Percentiles rank a stretch among this genome's conserved stretches.
phyloP scores from a whole-genome alignment of 495 filamentous ascomycete species.

The Aspergillus avenaceus region DNA sequence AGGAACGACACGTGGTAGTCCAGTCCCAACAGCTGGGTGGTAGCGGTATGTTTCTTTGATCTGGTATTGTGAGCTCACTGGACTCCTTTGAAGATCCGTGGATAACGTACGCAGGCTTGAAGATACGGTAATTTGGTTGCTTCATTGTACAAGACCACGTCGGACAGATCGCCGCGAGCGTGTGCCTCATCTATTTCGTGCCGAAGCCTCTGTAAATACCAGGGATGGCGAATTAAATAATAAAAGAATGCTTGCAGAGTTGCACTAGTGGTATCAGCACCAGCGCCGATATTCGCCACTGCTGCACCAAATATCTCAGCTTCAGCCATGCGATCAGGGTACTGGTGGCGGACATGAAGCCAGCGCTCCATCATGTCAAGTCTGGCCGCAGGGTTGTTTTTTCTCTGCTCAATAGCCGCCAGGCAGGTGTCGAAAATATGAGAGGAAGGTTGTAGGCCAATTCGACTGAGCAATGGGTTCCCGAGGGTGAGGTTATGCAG shows the following conservation, averaged over 20 bases:
- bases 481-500: slow-evolving; percentile 33
- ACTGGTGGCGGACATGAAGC: slow-evolving; percentile 29
- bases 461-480: slow-evolving; percentile 38
- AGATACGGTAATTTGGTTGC: slow-evolving; percentile 30
- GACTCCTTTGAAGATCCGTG: background rate
- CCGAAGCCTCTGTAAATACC: slow-evolving; percentile 21
- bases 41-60: slow-evolving; percentile 53
- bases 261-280: slow-evolving; percentile 40
- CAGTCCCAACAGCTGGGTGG: slow-evolving; percentile 21
- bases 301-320: slow-evolving; percentile 35
- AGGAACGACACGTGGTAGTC: slow-evolving; percentile 28
- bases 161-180: slow-evolving; percentile 18
- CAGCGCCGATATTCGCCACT: slow-evolving; percentile 38
- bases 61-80: slow-evolving; percentile 8
- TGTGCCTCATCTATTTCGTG: slow-evolving; percentile 36
- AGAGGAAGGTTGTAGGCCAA: slow-evolving; percentile 35
- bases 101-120: slow-evolving; percentile 29
- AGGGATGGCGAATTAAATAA: slow-evolving; percentile 24
- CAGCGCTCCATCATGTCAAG: slow-evolving; percentile 45
- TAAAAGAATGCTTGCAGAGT: slow-evolving; percentile 39
- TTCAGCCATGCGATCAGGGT: slow-evolving; percentile 38
- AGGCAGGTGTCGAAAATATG: slow-evolving; percentile 40
- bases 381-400: slow-evolving; percentile 28
- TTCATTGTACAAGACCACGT: slow-evolving; percentile 20
- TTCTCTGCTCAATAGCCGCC: slow-evolving; percentile 34